Evolutionary conservation across 2,329 filamentous ascomycete genomes (phyloP), one percentile per base, ranked within the genome.

Genomic region (Ascosphaera apis): DNA sequence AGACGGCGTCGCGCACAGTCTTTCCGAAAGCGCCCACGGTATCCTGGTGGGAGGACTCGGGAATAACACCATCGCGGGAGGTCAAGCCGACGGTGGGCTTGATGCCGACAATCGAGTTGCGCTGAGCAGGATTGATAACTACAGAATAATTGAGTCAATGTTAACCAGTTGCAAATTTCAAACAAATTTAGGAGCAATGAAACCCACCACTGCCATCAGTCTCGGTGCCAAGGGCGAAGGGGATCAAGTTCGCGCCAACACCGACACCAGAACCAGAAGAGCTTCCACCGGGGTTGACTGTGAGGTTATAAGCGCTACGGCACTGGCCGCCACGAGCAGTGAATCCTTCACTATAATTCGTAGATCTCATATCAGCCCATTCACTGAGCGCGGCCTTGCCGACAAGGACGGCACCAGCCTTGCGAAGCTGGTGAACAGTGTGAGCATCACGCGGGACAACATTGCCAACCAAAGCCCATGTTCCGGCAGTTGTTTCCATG

Each of bases 21-120:
- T 67, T 66, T 0, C 66, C 74, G 46, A 84, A 71, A 1, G 65
- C 58, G 2, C 77, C 78, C 0, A 82, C 66, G 0, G 67, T 72
- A 45, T 83, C 78, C 45, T 77, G 72, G 45, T 77, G 68, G 38
- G 66, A 56, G 8, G 63, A 67, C 46, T 76, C 73, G 0, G 77
- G 78, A 23, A 83, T 63, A 18, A 74, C 64, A 13, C 61, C 69
- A 15, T 55, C 61, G 12, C 74, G 59, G 6, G 75, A 79, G 0
- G 74, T 80, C 35, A 80, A 52, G 0, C 77, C 77, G 4, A 82
- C 72, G 1, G 76, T 82, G 1, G 77, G 76, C 53, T 82, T 83
- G 50, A 83, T 66, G 2, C 77, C 77, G 1, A 82, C 74, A 2
- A 83, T 48, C 2, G 62, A 65, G 47, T 77, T 79, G 3, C 73